Evolutionary conservation across 2,329 filamentous ascomycete species (phyloP), one percentile per base, ranked within the genome.

Genomic region (Aspergillus ochraceus): DNA sequence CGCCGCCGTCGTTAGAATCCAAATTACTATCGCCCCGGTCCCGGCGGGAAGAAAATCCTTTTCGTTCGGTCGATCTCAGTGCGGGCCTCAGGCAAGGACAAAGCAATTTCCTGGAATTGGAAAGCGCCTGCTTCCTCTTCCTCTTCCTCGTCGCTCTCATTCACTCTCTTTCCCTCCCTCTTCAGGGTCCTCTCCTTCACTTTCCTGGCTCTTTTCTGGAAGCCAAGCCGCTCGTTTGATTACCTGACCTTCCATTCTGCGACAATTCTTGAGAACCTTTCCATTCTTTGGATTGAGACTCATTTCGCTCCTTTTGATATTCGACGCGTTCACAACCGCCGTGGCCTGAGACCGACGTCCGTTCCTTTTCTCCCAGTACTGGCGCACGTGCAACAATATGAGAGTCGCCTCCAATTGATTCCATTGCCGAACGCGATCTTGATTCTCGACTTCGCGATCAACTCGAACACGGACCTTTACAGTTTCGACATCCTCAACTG

Each of bases 341-440:
- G 36, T 47, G 49, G 52, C 50, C 32, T 47, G 56, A 49, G 42
- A 36, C 55, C 20, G 22, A 46, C 12, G 30, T 14, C 10, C 24
- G 9, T 49, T 59, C 36, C 30, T 30, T 30, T 50, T 24, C 20
- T 8, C 45, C 45, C 11, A 45, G 50, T 10, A 42, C 17, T 45
- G 22, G 26, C 58, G 22, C 50, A 36, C n/a, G 42, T 45, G 24
- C 57, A 49, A 29, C 59, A 60, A 55, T 17, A 65, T 65, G 63
- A 61, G 20, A 60, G 47, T 22, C 17, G 24, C 24, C n/a, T 54
- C 54, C 39, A 30, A 57, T 30, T 42, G 36, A 55, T 32, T 57
- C 26, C 14, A 42, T 14, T 8, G 17, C 36, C 17, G 36, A 42
- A 42, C 36, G 14, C 14, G 36, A 42, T 42, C 14, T 14, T n/a